These are phyloP conservation scores for Calocybe gangraenosa DNA, from an alignment of 768 basidiomycete species.

Conservation along the genomic window DNA sequence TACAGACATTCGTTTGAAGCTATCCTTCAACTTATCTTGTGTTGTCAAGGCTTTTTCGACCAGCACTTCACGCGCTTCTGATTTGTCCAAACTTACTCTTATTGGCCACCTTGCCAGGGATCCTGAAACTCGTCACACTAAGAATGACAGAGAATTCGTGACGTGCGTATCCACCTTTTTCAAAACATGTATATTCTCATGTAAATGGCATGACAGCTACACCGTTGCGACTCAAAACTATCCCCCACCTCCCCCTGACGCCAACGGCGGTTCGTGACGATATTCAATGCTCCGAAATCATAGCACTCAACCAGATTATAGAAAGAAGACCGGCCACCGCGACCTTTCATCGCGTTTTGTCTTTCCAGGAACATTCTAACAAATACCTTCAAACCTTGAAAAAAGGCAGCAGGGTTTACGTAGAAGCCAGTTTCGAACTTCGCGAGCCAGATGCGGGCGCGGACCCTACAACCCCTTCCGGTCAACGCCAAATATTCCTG, in stretches of 20 bases:
- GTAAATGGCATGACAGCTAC: conserved; percentile 48
- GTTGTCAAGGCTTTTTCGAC: conserved; percentile 59
- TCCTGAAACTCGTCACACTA: conserved; percentile 67
- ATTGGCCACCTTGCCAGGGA: conserved; percentile 70
- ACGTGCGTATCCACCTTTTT: conserved; percentile 40
- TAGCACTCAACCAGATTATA: conserved; percentile 21
- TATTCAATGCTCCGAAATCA: neutral
- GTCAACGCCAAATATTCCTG: conserved; percentile 80
- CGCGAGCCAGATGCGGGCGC: conserved; percentile 66
- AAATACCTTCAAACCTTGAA: conserved; percentile 59
- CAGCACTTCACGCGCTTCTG: conserved; percentile 45
- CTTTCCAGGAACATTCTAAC: conserved; percentile 60
- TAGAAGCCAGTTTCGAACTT: conserved; percentile 75
- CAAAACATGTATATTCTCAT: neutral
- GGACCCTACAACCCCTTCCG: conserved; percentile 62
- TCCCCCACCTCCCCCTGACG: conserved; percentile 49
- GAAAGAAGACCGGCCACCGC: conserved; percentile 49
- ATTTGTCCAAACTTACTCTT: conserved; percentile 74
- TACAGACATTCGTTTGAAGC: conserved; percentile 1
- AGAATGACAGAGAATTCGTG: conserved; percentile 74
- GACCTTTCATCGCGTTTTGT: conserved; percentile 76
- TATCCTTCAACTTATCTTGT: conserved; percentile 2
- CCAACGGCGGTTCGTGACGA: conserved; percentile 53
- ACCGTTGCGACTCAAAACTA: conserved; percentile 70
- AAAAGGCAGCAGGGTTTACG: conserved; percentile 75